phyloP scores from a whole-genome alignment of 1,284 basidiomycete genomes.

The Veloboletus limbatus region DNA sequence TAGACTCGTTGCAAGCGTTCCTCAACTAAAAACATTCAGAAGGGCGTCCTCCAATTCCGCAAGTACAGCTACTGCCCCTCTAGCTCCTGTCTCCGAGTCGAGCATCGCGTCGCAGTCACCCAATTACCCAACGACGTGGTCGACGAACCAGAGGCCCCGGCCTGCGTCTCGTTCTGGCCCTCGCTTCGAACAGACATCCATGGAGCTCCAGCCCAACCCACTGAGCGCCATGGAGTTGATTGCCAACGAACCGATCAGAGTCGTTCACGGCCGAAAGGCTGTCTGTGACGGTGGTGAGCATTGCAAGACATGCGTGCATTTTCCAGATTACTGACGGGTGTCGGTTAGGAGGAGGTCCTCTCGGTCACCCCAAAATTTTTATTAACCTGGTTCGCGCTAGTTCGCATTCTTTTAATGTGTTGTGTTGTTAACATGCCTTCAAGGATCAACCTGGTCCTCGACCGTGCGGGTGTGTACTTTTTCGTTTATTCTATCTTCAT shows the following conservation, averaged over 20 bases:
- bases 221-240: conserved; percentile 90
- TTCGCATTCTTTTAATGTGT: conserved; percentile 7
- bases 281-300: conserved; percentile 92
- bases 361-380: conserved; percentile 95
- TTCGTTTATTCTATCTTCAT: background rate
- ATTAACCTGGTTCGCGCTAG: conserved; percentile 79
- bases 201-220: conserved; percentile 88
- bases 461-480: conserved; percentile 70
- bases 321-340: conserved; percentile 16
- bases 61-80: conserved; percentile 20
- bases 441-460: conserved; percentile 76
- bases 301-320: background rate
- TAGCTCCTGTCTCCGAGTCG: conserved; percentile 35
- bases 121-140: conserved; percentile 77
- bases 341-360: conserved; percentile 80
- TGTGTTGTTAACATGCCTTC: conserved; percentile 16
- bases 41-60: conserved; percentile 37
- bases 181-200: conserved; percentile 88
- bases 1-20: conserved; percentile 33
- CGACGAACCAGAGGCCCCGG: conserved; percentile 66
- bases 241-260: conserved; percentile 78
- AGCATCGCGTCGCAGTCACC: conserved; percentile 64
- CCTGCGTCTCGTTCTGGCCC: conserved; percentile 57
- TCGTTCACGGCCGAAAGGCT: conserved; percentile 80
- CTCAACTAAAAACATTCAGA: conserved; percentile 26